Evolutionary conservation across 1,284 basidiomycete genomes (phyloP), one percentile per base, ranked within the genome.

Genomic region (Malassezia slooffiae): DNA sequence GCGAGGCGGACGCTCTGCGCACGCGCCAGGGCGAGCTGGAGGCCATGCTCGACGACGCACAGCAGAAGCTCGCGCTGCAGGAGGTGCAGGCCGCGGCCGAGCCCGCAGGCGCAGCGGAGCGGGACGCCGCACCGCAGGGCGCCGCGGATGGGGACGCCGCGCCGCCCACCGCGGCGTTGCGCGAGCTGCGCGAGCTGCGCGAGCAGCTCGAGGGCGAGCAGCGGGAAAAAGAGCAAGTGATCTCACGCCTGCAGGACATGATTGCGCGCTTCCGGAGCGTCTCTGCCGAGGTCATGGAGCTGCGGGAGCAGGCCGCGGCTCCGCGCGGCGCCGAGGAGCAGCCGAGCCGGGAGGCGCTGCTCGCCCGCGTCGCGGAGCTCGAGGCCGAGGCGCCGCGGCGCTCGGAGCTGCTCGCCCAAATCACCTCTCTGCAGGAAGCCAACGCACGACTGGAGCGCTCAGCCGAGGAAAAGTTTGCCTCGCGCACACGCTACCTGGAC

Each of bases 211-310:
- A 34, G 8, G 15, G 20, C 3, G 41, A 43, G 28, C 41, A 28
- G 24, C 12, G 33, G 32, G 22, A 38, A 22, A 38, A 38, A 12
- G 12, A 7, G 10, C 28, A 27, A 5, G 22, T 29, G 29, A 17
- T 38, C 9, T 24, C 40, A 16, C 22, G 27, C 19, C 33, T 41
- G 7, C 31, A 41, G 21, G 40, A 41, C 11, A 32, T 41, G 10
- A 34, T 41, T 31, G 7, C 21, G 24, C 23, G 33, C n/a, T 41
- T 34, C 40, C 40, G 40, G n/a, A n/a, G n/a, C n/a, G n/a, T n/a
- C n/a, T n/a, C n/a, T 8, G 10, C 17, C 11, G 22, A 10, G 7
- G 35, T 24, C 13, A 9, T 15, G 20, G 11, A 11, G 7, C 8
- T 8, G 26, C 22, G 15, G 10, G 19, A 15, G 29, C 10, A 11